Evolutionary conservation across 1,284 basidiomycete genomes (phyloP).

Genomic region (Ceratobasidium sp.): DNA sequence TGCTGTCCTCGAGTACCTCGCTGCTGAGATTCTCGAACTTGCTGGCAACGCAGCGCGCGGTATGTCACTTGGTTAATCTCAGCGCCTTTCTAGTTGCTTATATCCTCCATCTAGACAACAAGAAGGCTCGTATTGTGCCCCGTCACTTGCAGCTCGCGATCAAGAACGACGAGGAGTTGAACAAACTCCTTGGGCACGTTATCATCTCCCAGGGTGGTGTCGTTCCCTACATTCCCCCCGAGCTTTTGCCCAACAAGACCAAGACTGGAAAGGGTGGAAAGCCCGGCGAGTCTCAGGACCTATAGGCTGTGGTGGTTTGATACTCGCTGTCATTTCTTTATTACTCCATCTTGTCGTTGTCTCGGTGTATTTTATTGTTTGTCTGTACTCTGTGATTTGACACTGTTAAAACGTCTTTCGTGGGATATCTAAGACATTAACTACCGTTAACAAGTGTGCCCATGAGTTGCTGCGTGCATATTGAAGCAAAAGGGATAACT

Average conservation of each 20-base stretch:
- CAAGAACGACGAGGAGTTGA: constrained; percentile 87
- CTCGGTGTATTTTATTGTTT: constrained; percentile 44
- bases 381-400: constrained; percentile 33
- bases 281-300: constrained; percentile 42
- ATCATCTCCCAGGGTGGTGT: constrained; percentile 95
- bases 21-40: constrained; percentile 54
- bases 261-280: constrained; percentile 67
- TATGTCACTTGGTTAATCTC: neutral
- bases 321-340: constrained; percentile 32
- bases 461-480: no score
- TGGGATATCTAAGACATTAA: no score
- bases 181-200: constrained; percentile 84
- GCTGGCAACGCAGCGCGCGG: constrained; percentile 52
- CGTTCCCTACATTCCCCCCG: constrained; percentile 77
- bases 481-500: no score
- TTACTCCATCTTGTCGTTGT: constrained; percentile 32
- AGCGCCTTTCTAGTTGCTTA: constrained; percentile 66
- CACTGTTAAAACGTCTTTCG: constrained; percentile 8
- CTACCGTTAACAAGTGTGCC: no score
- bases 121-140: constrained; percentile 70
- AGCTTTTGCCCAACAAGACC: constrained; percentile 49
- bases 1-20: constrained; percentile 54
- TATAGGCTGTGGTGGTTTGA: constrained; percentile 72
- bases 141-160: constrained; percentile 89
- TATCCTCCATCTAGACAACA: constrained; percentile 83